Evolutionary conservation across 2,329 filamentous ascomycete species (phyloP).

Genomic region (Neospermospora avenae): DNA sequence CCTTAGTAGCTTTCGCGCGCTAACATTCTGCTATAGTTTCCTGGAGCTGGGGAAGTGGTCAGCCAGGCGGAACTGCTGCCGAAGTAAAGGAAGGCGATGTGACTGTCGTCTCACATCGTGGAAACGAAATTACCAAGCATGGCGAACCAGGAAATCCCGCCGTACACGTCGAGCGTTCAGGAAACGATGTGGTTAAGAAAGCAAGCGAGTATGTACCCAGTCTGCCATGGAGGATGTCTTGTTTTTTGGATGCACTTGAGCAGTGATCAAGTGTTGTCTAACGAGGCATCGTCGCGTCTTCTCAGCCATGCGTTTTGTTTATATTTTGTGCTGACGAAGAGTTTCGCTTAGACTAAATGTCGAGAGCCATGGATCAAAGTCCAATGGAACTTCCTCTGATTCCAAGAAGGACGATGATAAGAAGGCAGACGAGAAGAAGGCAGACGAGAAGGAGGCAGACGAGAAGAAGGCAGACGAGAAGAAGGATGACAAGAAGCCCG

Average conservation of each 20-base stretch:
- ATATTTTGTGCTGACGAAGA: not conserved
- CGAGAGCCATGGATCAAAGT: conserved; percentile 25
- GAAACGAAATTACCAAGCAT: conserved; percentile 63
- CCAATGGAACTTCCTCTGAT: conserved; percentile 16
- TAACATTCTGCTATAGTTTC: conserved; percentile 45
- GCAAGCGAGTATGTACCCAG: conserved; percentile 46
- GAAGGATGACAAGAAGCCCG: conserved; percentile 34
- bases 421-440: conserved; percentile 36
- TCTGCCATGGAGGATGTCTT: not conserved
- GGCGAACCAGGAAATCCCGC: conserved; percentile 59
- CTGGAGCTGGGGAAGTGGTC: conserved; percentile 57
- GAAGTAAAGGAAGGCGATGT: conserved; percentile 58
- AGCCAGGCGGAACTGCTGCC: conserved; percentile 54
- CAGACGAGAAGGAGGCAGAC: conserved; percentile 34
- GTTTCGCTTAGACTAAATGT: conserved; percentile 43
- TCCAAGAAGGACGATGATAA: conserved; percentile 25
- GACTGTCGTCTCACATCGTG: conserved; percentile 56
- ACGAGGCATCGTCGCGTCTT: no score
- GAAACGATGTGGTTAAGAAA: conserved; percentile 64
- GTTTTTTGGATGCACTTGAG: not conserved
- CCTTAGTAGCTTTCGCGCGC: not conserved
- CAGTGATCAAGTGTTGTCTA: not conserved
- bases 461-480: conserved; percentile 37
- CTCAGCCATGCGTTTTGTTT: not conserved
- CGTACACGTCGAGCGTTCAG: conserved; percentile 54